Evolutionary conservation across 306 rosid species (phyloP), one percentile per base, ranked within the genome.

Genomic region (Glycyrrhiza uralensis): DNA sequence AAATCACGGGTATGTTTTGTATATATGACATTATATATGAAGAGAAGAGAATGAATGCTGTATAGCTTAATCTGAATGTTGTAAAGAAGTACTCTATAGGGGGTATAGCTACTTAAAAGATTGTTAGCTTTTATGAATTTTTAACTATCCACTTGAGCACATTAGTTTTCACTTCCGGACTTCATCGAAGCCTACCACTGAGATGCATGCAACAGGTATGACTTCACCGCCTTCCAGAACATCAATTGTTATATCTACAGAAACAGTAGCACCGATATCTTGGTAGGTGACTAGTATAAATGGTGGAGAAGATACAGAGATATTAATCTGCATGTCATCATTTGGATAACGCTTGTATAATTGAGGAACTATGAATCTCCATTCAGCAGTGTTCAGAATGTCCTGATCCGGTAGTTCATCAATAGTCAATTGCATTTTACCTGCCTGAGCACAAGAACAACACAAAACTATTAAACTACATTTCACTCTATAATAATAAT

Each of bases 331-430:
- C 85, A 93, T 88, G 70, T 85, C 81, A 4, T 88, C 83, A 59
- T 93, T 41, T 57, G 97, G 98, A 80, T 88, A 93, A 59, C 50
- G 50, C 76, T 67, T 80, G 92, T 90, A 93, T 22, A 93, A 78
- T 76, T 74, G 84, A 51, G 98, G 98, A 81, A 90, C 51, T 76
- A 90, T 68, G 79, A 80, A 83, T 86, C 84, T 90, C 98, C 97
- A 93, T 56, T 61, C 74, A 4, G 89, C 76, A 50, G 97, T 93
- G 83, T 87, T 90, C 81, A 88, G 72, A 72, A 85, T 62, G 63
- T 78, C 66, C 70, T 76, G 88, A 69, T 81, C 79, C 0, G 91
- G 84, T 56, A 78, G 54, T 32, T 83, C 69, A 68, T 88, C 74
- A 51, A 90, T 60, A 75, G 69, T 64, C 87, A 88, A 74, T 56